These are phyloP conservation scores for Fusarium sp. DNA, from an alignment of 2,329 filamentous ascomycete species.

Conservation along the genomic window DNA sequence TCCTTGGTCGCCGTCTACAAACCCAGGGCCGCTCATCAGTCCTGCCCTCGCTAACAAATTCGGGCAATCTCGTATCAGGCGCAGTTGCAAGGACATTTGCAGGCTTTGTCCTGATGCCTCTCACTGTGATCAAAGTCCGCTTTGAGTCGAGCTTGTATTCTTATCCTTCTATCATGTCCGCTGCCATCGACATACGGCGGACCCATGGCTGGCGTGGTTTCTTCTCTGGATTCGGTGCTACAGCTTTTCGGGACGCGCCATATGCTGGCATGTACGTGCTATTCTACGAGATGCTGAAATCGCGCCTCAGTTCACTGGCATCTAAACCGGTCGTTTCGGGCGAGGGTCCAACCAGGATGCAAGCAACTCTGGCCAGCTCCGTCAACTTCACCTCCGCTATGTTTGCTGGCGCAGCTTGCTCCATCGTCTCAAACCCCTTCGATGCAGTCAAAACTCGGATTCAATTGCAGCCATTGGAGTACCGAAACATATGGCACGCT, in stretches of 20 bases:
- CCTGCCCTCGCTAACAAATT: conserved; percentile 84
- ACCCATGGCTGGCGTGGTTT: conserved; percentile 85
- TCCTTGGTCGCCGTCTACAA: conserved; percentile 43
- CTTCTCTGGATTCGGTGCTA: conserved; percentile 94
- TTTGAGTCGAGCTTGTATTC: conserved; percentile 91
- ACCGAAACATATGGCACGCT: conserved; percentile 85
- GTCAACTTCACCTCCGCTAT: conserved; percentile 91
- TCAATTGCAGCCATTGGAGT: conserved; percentile 86
- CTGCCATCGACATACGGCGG: conserved; percentile 79
- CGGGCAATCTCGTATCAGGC: conserved; percentile 87
- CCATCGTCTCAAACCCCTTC: conserved; percentile 93
- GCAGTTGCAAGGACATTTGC: conserved; percentile 87
- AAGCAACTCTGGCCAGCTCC: conserved; percentile 61
- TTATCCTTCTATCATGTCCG: conserved; percentile 81
- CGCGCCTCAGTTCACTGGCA: conserved; percentile 60
- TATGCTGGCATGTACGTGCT: conserved; percentile 96
- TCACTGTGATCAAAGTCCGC: conserved; percentile 96
- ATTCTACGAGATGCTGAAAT: conserved; percentile 90
- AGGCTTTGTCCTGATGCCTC: conserved; percentile 92
- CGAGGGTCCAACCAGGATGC: conserved; percentile 47
- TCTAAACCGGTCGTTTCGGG: conserved; percentile 27
- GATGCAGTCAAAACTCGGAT: conserved; percentile 96
- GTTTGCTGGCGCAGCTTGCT: conserved; percentile 84
- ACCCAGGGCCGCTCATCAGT: conserved; percentile 69
- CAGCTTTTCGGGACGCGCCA: conserved; percentile 92